A percentile compares a stretch with the other conserved stretches of the same genome.
Conservation (phyloP, 805 yeast genomes). For the Lipomyces chichibuensis region DNA sequence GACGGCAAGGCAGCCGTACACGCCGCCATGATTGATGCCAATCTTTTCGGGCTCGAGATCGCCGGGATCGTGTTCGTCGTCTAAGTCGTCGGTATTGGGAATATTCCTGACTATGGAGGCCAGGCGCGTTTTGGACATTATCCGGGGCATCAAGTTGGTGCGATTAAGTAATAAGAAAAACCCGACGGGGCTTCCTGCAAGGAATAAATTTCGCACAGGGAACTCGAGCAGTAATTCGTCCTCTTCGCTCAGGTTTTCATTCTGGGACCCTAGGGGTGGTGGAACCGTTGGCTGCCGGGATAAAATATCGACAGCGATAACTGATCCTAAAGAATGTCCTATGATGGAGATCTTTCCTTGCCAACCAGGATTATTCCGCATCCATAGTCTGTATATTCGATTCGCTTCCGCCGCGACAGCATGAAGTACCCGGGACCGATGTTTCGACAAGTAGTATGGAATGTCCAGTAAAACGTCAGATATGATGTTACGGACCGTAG, state of each 20-base stretch:
- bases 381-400: slow-evolving; percentile 62
- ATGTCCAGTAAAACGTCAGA: slow-evolving; percentile 89
- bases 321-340: slow-evolving; percentile 89
- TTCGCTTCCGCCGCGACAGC: slow-evolving; percentile 76
- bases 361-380: slow-evolving; percentile 70
- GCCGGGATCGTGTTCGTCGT: background rate
- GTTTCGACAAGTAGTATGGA: slow-evolving; percentile 73
- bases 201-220: slow-evolving; percentile 72
- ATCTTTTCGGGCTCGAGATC: slow-evolving; percentile 52
- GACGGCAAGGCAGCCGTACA: slow-evolving; percentile 61
- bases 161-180: slow-evolving; percentile 54
- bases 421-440: slow-evolving; percentile 62
- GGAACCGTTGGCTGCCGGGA: slow-evolving; percentile 46
- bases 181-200: slow-evolving; percentile 87
- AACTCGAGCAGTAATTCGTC: slow-evolving; percentile 59
- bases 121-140: slow-evolving; percentile 14
- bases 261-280: slow-evolving; percentile 28
- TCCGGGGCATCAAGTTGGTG: slow-evolving; percentile 41
- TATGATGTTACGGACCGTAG: slow-evolving; percentile 71
- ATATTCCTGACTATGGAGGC: slow-evolving; percentile 3
- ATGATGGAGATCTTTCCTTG: slow-evolving; percentile 60
- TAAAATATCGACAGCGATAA: slow-evolving; percentile 76
- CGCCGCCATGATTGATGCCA: slow-evolving; percentile 54
- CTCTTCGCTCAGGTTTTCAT: slow-evolving; percentile 30
- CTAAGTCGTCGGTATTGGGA: background rate